Evolutionary conservation across 1,139 yeast genomes (phyloP), one percentile per base, ranked within the genome.

Genomic region (Schwanniomyces etchellsii): DNA sequence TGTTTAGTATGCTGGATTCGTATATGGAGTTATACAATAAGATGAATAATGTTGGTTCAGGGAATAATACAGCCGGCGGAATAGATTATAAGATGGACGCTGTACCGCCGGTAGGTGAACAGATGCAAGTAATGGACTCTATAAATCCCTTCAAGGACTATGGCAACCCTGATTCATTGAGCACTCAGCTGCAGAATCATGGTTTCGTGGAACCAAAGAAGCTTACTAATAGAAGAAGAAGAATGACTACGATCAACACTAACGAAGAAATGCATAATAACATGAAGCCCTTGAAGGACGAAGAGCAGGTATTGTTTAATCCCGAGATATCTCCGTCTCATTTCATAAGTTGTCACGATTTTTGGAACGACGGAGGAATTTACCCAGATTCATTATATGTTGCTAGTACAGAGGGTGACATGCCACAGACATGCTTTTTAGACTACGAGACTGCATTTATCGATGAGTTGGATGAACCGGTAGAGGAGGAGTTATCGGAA

Each of bases 241-340:
- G 68, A 44, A 54, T 59, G 34, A 58, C 57, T 26, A 64, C 65
- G 24, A 57, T 66, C 9, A 18, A 18, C 21, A 18, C 21, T 5
- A 46, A 63, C 23, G 64, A 55, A 21, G 52, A 49, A 7, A 36
- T 44, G 4, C 48, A 42, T 18, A 43, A 43, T n/a, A 37, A 43
- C 21, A 30, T 41, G 30, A 48, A 38, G 32, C 35, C 35, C 31
- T 41, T 47, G 40, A 55, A 55, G 40, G 64, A 60, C 28, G 67
- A 62, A 17, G 69, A 64, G 32, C 60, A 52, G 39, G 53, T 58
- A 37, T 55, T 65, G 40, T 62, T 52, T 44, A 62, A 65, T 41
- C 63, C 73, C 5, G 62, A 64, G 41, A 60, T 65, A 16, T 65
- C 64, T 42, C 73, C 73, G 14, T 64, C 70, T 16, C 63, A 62